Conservation (phyloP, 768 basidiomycete species). For the Naganishia vishniacii region DNA sequence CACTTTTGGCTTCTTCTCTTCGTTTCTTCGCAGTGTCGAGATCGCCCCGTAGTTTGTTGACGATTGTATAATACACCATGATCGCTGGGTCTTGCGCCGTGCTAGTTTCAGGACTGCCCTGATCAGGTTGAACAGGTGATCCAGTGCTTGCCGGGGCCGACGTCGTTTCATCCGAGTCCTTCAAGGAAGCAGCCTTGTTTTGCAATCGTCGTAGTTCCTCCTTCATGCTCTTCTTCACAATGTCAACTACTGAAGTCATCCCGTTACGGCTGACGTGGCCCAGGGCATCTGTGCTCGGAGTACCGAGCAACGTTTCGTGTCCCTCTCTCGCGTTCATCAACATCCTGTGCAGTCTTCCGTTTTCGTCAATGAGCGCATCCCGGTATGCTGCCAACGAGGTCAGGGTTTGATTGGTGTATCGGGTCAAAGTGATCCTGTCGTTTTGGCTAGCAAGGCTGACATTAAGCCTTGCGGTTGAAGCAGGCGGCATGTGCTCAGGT, state of each 20-base stretch:
- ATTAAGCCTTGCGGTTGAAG: not conserved
- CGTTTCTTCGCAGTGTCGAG: not conserved
- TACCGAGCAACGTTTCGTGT: not conserved
- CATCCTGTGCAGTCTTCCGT: conserved; percentile 8
- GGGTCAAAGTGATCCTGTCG: conserved; percentile 3
- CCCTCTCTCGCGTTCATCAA: conserved; percentile 1
- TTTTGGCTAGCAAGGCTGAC: not conserved
- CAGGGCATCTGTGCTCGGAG: not conserved
- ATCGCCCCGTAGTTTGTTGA: conserved; percentile 10
- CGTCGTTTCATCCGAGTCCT: not conserved
- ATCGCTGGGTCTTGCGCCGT: not conserved
- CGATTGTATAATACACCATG: not conserved
- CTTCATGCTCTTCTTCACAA: conserved; percentile 2
- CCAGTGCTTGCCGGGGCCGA: not conserved
- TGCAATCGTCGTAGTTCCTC: not conserved
- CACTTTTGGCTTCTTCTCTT: not conserved
- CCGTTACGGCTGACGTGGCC: not conserved
- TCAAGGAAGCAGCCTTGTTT: not conserved
- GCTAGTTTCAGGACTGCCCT: not conserved
- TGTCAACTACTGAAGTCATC: not conserved
- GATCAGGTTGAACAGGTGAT: not conserved
- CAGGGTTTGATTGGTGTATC: conserved; percentile 21
- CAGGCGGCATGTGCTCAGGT: not conserved
- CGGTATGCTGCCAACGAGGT: conserved; percentile 12
- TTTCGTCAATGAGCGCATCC: conserved; percentile 18